Base-by-base conservation (phyloP, 2,329 filamentous ascomycete genomes). In the Cladosporium oxysporum region DNA sequence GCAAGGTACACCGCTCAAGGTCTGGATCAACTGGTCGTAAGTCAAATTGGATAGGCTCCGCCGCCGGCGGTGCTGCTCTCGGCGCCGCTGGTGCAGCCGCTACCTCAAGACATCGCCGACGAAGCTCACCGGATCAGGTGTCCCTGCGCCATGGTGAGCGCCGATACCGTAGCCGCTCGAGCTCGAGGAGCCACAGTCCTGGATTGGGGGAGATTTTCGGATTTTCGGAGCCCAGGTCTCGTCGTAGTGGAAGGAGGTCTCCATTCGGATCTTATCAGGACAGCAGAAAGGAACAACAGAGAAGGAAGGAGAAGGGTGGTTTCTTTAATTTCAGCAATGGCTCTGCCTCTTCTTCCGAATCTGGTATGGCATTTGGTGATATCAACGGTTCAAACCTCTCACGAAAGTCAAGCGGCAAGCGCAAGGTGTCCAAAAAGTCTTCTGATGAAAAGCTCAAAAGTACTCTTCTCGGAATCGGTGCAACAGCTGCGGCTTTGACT, bases 321-420 rank as follows among this genome's bases (percentile, higher is more conserved):
- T 83, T 84, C 73, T 84, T 84, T 73, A 80, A 73, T 52, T 83
- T 84, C 68, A 78, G 79, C 58, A 83, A 83, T 68, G 77, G 73
- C 1, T 79, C 75, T 5, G 81, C 80, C 5, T 78, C 80, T 1
- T 83, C 81, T 6, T 79, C 79, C 0, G 80, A 83, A 49, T 78
- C 77, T 8, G 80, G 78, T 16, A 76, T 84, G 68, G 81, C 79
- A 0, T 84, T 83, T 69, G 82, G 82, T 23, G 71, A 74, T 72
- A 57, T 67, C 66, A 37, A 66, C 11, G 63, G 59, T 3, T 67
- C 65, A 7, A 44, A 6, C 2, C 64, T 66, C 28, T 58, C 55
- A 16, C 55, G 62, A 12, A 59, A 28, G 10, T 74, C 71, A 50
- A 52, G 66, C 23, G 68, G 71, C 44, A 75, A 76, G 57, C 58